These are phyloP conservation scores for Annulohypoxylon truncatum DNA, from an alignment of 2,329 filamentous ascomycete genomes.

Conservation along the genomic window DNA sequence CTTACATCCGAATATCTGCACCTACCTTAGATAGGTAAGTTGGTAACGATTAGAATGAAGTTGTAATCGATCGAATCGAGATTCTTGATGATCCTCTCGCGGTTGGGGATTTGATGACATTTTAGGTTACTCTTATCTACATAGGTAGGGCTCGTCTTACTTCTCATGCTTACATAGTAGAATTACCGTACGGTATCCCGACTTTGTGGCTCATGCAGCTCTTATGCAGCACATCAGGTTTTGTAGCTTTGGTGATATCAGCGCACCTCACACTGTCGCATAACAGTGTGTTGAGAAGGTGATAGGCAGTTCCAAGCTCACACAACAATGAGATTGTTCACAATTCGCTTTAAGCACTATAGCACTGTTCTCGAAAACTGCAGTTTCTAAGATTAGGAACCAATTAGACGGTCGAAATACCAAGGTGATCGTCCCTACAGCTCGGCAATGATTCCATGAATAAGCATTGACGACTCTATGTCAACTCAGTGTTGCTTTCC, in stretches of 20 bases:
- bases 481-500: background rate
- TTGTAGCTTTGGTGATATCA: conserved; percentile 21
- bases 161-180: background rate
- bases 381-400: too few species aligned
- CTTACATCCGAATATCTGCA: background rate
- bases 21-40: background rate
- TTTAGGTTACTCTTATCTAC: background rate
- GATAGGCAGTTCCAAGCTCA: too few species aligned
- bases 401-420: background rate
- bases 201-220: conserved; percentile 18
- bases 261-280: background rate
- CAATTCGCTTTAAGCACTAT: background rate
- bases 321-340: background rate
- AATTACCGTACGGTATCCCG: background rate
- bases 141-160: background rate
- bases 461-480: background rate
- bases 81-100: background rate
- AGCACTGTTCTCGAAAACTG: background rate
- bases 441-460: background rate
- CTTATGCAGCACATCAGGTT: conserved; percentile 23
- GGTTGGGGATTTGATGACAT: background rate
- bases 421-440: background rate
- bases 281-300: background rate
- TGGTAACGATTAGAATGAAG: background rate
- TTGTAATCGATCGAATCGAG: conserved; percentile 9